A percentile compares a stretch with the other conserved stretches of the same genome.
Evolutionary conservation across 2,329 filamentous ascomycete species (phyloP).

Genomic region (Diaporthe destruens): DNA sequence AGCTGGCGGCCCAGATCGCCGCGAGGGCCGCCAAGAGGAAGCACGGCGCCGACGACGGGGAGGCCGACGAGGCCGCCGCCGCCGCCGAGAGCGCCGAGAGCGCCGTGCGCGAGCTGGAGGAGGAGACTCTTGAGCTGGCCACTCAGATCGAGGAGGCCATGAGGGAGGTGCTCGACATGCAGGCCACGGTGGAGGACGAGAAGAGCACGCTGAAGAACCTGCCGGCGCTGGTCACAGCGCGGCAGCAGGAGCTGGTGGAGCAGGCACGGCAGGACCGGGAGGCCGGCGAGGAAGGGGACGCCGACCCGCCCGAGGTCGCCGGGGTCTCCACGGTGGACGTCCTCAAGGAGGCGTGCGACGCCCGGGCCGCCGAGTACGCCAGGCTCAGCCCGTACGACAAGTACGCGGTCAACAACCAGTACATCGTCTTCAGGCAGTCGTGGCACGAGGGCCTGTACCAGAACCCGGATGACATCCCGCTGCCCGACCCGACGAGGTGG

Average conservation of each 20-base stretch:
- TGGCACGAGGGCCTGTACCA: slow-evolving; percentile 67
- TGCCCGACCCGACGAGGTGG: slow-evolving; percentile 68
- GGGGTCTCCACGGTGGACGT: slow-evolving; percentile 46
- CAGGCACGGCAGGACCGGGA: slow-evolving; percentile 45
- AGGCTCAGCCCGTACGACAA: slow-evolving; percentile 57
- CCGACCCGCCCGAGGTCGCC: slow-evolving; percentile 37
- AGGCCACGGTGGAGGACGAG: slow-evolving; percentile 64
- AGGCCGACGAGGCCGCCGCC: background rate
- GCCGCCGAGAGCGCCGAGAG: slow-evolving; percentile 40
- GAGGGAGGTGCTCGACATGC: slow-evolving; percentile 63
- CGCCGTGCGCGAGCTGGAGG: slow-evolving; percentile 50
- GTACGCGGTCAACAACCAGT: slow-evolving; percentile 70
- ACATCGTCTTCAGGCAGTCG: slow-evolving; percentile 68
- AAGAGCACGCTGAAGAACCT: slow-evolving; percentile 54
- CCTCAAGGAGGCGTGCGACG: slow-evolving; percentile 50
- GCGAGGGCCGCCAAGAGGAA: slow-evolving; percentile 44
- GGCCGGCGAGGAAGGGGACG: slow-evolving; percentile 45
- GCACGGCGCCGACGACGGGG: slow-evolving; percentile 7
- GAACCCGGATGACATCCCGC: slow-evolving; percentile 59
- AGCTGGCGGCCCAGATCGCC: slow-evolving; percentile 51
- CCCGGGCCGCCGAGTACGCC: slow-evolving; percentile 58
- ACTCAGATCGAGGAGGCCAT: slow-evolving; percentile 60
- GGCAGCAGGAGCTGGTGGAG: slow-evolving; percentile 47
- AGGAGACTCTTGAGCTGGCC: slow-evolving; percentile 58
- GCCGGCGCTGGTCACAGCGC: slow-evolving; percentile 47